A percentile compares a stretch with the other conserved stretches of the same genome.
phyloP scores from a whole-genome alignment of 768 basidiomycete species.

The Lentinula sp. region DNA sequence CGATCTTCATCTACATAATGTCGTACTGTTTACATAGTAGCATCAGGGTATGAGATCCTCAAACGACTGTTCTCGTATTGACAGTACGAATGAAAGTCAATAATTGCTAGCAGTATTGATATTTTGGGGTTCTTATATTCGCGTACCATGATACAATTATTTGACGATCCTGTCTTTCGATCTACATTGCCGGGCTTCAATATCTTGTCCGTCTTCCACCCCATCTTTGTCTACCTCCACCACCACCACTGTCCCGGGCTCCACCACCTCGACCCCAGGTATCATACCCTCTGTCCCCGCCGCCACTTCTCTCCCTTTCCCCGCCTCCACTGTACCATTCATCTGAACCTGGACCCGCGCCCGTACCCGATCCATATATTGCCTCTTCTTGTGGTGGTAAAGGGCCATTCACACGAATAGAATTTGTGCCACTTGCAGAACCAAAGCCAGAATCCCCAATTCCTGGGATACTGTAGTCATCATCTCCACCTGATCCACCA shows the following conservation, averaged over 20 bases:
- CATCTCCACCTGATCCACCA: constrained; percentile 20
- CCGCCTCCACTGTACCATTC: constrained; percentile 30
- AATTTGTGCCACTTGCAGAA: constrained; percentile 15
- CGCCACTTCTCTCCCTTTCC: constrained; percentile 23
- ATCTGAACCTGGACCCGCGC: constrained; percentile 23
- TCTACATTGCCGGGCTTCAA: neutral
- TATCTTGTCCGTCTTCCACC: neutral
- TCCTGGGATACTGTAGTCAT: constrained; percentile 63
- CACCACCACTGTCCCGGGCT: constrained; percentile 20
- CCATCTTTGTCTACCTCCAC: constrained; percentile 13
- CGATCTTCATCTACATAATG: too few species aligned
- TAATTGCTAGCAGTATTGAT: too few species aligned
- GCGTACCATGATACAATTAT: too few species aligned
- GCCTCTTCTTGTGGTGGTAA: constrained; percentile 45
- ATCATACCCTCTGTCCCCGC: constrained; percentile 26
- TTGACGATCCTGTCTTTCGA: too few species aligned
- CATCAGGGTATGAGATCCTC: too few species aligned
- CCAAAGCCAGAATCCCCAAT: constrained; percentile 35
- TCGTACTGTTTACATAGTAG: neutral
- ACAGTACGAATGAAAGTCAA: neutral
- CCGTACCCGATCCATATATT: constrained; percentile 16
- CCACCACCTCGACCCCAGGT: constrained; percentile 25
- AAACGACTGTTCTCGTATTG: too few species aligned
- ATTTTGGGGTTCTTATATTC: too few species aligned
- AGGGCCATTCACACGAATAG: constrained; percentile 18